Evolutionary conservation across 23 red algal genomes (phyloP).

Genomic region (Pyropia yezoensis): DNA sequence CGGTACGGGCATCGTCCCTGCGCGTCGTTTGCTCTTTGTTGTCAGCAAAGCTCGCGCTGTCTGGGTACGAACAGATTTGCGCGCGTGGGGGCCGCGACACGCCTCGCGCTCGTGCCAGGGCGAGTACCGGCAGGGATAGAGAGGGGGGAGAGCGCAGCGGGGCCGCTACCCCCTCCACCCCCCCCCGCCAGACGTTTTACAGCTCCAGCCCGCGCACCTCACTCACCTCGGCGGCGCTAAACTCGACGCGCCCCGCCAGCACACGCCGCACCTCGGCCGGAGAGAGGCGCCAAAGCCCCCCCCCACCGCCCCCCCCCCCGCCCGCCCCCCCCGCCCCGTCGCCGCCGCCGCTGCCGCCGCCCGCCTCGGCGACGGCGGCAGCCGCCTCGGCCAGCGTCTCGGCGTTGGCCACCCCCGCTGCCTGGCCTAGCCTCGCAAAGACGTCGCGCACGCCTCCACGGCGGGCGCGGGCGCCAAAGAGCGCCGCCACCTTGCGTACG

Average conservation of each 20-base stretch:
- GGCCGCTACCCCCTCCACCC: no score
- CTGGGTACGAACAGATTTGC: no score
- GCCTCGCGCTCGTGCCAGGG: no score
- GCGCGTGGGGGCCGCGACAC: no score
- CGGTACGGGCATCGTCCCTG: no score
- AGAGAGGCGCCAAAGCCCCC: constrained; percentile 60
- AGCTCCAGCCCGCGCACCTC: constrained; percentile 41
- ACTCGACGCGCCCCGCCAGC: constrained; percentile 45
- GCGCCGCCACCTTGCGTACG: constrained; percentile 44
- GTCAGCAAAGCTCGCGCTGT: no score
- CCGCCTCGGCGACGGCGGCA: background rate
- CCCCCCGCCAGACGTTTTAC: background rate
- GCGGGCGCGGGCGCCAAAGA: constrained; percentile 53
- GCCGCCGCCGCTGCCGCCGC: no score
- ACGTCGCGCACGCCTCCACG: constrained; percentile 74
- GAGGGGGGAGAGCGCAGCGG: no score
- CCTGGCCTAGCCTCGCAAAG: constrained; percentile 74
- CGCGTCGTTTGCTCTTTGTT: no score
- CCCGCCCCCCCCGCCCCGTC: background rate
- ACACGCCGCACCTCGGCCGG: constrained; percentile 48
- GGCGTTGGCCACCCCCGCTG: constrained; percentile 69
- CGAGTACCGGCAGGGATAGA: no score
- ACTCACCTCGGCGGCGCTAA: constrained; percentile 27
- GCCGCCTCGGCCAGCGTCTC: constrained; percentile 69
- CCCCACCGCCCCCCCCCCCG: constrained; percentile 54